phyloP scores from a whole-genome alignment of 208 protist species.

The Angomonas deanei region DNA sequence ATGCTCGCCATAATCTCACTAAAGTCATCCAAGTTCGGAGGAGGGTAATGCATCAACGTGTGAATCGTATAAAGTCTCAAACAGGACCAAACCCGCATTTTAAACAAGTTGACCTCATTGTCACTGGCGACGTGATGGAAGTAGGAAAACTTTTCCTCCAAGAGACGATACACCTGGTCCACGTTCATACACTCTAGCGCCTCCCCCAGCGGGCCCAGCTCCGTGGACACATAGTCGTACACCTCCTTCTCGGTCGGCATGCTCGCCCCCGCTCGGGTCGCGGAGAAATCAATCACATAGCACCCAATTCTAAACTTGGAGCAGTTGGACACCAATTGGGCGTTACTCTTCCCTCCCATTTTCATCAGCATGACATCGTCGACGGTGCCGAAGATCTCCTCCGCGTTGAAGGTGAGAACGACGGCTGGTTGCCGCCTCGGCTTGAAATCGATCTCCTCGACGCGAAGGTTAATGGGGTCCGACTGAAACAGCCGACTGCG shows the following conservation, averaged over 20 bases:
- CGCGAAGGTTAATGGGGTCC: not conserved
- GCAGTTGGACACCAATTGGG: not conserved
- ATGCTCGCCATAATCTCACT: not conserved
- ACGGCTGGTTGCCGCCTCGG: not conserved
- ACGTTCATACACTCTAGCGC: not conserved
- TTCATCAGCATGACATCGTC: not conserved
- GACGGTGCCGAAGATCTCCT: not conserved
- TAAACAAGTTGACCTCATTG: not conserved
- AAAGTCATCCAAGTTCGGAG: not conserved
- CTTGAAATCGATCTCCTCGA: not conserved
- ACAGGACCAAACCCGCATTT: not conserved
- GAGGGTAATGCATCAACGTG: not conserved
- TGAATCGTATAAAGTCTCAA: not conserved
- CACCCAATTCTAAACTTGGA: not conserved
- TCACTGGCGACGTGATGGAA: not conserved
- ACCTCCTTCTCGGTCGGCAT: conserved; percentile 3
- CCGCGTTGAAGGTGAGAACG: not conserved
- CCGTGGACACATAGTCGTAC: not conserved
- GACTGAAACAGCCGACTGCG: not conserved
- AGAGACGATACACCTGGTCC: not conserved
- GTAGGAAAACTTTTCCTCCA: not conserved
- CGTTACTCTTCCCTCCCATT: not conserved
- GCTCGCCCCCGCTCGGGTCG: not conserved
- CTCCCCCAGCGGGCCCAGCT: not conserved
- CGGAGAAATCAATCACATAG: not conserved